Conservation (phyloP, 441 rosid species). For the Erysimum pusillum region DNA sequence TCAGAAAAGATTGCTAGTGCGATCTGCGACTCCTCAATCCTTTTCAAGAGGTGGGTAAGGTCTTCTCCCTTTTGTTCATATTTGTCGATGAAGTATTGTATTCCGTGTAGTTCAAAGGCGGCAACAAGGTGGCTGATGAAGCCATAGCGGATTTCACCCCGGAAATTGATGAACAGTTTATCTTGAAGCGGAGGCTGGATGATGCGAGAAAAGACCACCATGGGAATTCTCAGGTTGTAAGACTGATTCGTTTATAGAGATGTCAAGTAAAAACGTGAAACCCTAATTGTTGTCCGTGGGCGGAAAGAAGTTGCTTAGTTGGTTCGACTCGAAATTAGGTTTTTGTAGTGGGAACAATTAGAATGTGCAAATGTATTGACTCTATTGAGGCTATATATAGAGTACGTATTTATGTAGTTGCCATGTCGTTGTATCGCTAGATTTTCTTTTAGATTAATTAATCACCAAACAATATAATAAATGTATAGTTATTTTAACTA, state of each 20-base stretch:
- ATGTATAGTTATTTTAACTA: no score
- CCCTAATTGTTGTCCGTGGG: neutral
- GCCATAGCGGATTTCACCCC: slow-evolving; percentile 17
- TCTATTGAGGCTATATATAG: no score
- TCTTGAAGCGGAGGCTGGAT: neutral
- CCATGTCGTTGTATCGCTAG: no score
- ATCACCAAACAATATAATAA: no score
- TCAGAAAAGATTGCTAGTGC: neutral
- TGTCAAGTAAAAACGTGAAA: neutral
- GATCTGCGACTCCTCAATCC: neutral
- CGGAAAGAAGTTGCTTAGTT: neutral
- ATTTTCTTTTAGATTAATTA: no score
- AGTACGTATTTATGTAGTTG: no score
- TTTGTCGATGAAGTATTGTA: neutral
- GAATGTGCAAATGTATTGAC: neutral
- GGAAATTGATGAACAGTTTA: slow-evolving; percentile 13
- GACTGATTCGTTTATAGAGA: neutral
- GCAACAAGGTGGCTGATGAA: slow-evolving; percentile 5
- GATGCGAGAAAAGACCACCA: neutral
- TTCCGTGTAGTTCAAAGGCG: neutral
- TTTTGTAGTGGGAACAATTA: neutral
- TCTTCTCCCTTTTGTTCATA: neutral
- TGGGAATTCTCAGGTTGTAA: neutral
- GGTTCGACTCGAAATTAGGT: neutral
- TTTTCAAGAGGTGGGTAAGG: neutral